Conservation (phyloP, 2,329 filamentous ascomycete species). For the Alternaria novae-zelandiae region DNA sequence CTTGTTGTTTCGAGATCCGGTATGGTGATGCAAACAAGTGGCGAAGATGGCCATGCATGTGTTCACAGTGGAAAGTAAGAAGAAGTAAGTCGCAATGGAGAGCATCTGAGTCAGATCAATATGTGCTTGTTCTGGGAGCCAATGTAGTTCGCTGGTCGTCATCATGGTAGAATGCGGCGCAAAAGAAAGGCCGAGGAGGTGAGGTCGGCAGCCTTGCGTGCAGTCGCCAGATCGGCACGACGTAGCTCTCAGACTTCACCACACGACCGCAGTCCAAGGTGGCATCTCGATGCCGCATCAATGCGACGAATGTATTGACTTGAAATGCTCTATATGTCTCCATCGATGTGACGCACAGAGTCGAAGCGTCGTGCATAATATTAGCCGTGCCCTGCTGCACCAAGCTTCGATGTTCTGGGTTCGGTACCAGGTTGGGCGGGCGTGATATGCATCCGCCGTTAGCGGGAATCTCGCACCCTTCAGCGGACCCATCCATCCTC, state of each 20-base stretch:
- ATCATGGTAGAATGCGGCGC: background rate
- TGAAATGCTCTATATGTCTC: background rate
- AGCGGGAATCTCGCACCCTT: slow-evolving; percentile 21
- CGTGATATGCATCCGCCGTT: slow-evolving; percentile 17
- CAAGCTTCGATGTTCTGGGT: slow-evolving; percentile 11
- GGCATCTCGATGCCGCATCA: background rate
- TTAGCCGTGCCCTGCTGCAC: background rate
- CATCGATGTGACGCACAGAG: background rate
- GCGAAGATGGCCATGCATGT: background rate
- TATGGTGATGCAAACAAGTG: background rate
- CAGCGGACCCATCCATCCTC: slow-evolving; percentile 20
- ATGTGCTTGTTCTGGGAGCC: background rate
- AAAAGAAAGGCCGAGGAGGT: slow-evolving; percentile 5
- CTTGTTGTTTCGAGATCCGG: background rate
- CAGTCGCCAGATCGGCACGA: slow-evolving; percentile 9
- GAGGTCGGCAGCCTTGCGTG: slow-evolving; percentile 4
- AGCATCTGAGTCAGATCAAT: background rate
- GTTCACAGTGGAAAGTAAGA: background rate
- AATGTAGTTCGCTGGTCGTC: background rate
- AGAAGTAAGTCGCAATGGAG: background rate
- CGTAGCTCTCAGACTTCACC: slow-evolving; percentile 9
- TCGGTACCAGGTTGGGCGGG: slow-evolving; percentile 17
- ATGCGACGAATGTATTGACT: background rate
- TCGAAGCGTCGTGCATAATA: background rate
- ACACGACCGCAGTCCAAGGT: background rate